Percentiles rank a stretch among this genome's conserved stretches.
phyloP scores from a whole-genome alignment of 352 stramenopile species.

The Globisporangium cystogenes region DNA sequence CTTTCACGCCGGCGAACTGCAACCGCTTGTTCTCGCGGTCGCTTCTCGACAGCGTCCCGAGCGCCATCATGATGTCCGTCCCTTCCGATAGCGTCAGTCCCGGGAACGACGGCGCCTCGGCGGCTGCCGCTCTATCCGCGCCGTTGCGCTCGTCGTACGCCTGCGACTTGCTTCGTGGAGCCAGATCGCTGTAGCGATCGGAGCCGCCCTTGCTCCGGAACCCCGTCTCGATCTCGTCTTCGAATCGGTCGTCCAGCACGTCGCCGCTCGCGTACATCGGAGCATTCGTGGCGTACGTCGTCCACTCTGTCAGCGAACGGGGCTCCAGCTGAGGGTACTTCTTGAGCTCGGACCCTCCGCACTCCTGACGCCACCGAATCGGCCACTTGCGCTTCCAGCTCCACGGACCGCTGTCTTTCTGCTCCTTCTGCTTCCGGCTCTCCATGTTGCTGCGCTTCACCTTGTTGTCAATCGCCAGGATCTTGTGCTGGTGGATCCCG shows the following conservation, averaged over 20 bases:
- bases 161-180: constrained; percentile 3
- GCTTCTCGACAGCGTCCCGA: constrained; percentile 40
- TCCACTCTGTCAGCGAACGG: constrained; percentile 71
- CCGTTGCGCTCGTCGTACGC: not conserved
- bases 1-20: constrained; percentile 41
- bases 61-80: constrained; percentile 70
- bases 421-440: constrained; percentile 24
- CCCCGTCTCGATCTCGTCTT: not conserved
- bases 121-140: not conserved
- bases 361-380: constrained; percentile 75
- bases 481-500: constrained; percentile 55
- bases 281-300: constrained; percentile 60
- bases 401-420: constrained; percentile 22
- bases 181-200: not conserved
- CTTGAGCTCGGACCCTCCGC: constrained; percentile 57
- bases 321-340: constrained; percentile 57
- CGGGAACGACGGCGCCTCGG: constrained; percentile 15
- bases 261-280: constrained; percentile 59
- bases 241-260: constrained; percentile 32
- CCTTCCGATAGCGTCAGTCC: constrained; percentile 70
- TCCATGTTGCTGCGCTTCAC: constrained; percentile 40
- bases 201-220: not conserved
- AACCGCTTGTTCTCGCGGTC: constrained; percentile 20
- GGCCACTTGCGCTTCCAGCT: constrained; percentile 48
- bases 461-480: constrained; percentile 58